Percentiles rank a stretch among this genome's conserved stretches.
phyloP scores from a whole-genome alignment of 2,329 filamentous ascomycete species.

The Pseudogymnoascus sp. region DNA sequence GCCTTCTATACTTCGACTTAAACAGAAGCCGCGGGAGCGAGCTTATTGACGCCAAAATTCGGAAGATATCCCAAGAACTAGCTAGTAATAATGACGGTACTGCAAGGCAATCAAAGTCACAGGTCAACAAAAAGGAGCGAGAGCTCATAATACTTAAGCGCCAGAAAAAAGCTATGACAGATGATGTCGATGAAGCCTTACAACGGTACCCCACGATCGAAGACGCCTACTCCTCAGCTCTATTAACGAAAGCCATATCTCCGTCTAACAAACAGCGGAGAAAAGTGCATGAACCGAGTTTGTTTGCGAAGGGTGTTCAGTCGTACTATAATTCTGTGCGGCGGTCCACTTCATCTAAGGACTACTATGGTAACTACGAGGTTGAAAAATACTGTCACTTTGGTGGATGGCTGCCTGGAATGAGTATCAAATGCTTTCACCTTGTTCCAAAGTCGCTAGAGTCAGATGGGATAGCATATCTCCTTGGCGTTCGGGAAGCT shows the following conservation, averaged over 20 bases:
- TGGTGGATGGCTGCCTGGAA: conserved; percentile 5
- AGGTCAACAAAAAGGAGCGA: background rate
- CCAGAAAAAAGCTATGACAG: conserved; percentile 13
- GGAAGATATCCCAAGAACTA: conserved; percentile 8
- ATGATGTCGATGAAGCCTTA: conserved; percentile 14
- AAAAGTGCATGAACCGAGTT: conserved; percentile 9
- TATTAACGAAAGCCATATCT: conserved; percentile 14
- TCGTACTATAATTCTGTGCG: conserved; percentile 11
- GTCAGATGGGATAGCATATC: conserved; percentile 15
- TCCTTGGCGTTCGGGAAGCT: conserved; percentile 15
- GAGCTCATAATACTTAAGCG: conserved; percentile 12
- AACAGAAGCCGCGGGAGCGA: background rate
- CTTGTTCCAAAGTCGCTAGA: conserved; percentile 13
- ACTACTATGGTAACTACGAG: background rate
- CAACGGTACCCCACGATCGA: conserved; percentile 12
- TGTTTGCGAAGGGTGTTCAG: conserved; percentile 10
- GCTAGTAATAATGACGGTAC: conserved; percentile 5
- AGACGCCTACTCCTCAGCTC: conserved; percentile 13
- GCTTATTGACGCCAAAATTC: conserved; percentile 13
- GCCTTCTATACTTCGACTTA: background rate
- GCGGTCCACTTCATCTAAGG: background rate
- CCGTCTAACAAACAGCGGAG: conserved; percentile 10
- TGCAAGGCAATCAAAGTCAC: background rate
- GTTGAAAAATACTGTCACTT: conserved; percentile 14
- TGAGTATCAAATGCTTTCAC: conserved; percentile 11